These are phyloP conservation scores for Calonectria honghensis DNA, from an alignment of 2,329 filamentous ascomycete species.

Conservation along the genomic window DNA sequence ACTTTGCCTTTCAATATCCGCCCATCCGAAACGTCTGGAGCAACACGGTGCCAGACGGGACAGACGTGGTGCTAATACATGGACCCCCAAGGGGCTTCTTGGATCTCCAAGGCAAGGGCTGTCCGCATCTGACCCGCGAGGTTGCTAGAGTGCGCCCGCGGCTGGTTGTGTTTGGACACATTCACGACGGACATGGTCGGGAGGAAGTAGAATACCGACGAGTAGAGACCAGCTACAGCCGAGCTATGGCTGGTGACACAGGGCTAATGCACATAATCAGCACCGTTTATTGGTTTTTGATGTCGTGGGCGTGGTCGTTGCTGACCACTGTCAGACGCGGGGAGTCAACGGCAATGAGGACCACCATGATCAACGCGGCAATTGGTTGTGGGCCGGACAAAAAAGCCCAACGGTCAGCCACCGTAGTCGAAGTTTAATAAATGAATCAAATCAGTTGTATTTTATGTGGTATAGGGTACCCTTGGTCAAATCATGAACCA, in stretches of 20 bases:
- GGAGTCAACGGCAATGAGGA: not conserved
- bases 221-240: not conserved
- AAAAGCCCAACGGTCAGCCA: not conserved
- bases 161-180: constrained; percentile 63
- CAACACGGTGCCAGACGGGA: constrained; percentile 47
- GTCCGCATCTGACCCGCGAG: constrained; percentile 55
- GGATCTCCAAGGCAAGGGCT: constrained; percentile 59
- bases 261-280: not conserved
- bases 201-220: not conserved
- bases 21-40: constrained; percentile 35
- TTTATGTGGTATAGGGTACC: not conserved
- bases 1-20: constrained; percentile 65
- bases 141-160: constrained; percentile 57
- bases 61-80: constrained; percentile 64
- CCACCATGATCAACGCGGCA: constrained; percentile 13
- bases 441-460: not conserved
- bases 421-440: not conserved
- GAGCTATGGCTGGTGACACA: not conserved
- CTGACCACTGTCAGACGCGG: not conserved
- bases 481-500: too few relatives aligned
- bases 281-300: not conserved
- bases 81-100: constrained; percentile 60
- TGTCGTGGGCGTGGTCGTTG: constrained; percentile 1
- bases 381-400: not conserved
- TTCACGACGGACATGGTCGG: constrained; percentile 55